These are phyloP conservation scores for Juncus inflexus DNA, from an alignment of 176 grass and related monocot species.

Conservation along the genomic window DNA sequence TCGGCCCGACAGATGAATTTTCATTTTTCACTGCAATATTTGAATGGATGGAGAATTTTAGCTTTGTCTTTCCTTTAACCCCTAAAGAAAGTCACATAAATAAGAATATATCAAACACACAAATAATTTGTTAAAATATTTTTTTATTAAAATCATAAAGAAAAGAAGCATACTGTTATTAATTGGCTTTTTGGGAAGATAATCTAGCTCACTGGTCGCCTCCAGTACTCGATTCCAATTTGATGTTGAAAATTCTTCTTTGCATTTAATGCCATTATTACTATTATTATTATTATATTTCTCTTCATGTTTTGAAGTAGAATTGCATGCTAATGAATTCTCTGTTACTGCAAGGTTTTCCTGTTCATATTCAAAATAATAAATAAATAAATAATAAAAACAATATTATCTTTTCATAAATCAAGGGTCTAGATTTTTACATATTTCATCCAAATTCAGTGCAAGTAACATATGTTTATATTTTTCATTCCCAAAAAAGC, in stretches of 20 bases:
- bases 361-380: slow-evolving; percentile 6
- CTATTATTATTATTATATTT: not conserved
- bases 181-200: slow-evolving; percentile 7
- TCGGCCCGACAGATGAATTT: slow-evolving; percentile 14
- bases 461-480: not conserved
- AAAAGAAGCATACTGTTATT: slow-evolving; percentile 16
- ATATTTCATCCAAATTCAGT: too few species aligned
- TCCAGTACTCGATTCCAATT: slow-evolving; percentile 26
- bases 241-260: slow-evolving; percentile 9
- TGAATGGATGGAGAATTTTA: slow-evolving; percentile 50
- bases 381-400: not conserved
- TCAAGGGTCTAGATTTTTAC: too few species aligned
- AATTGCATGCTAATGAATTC: slow-evolving; percentile 19
- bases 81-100: slow-evolving; percentile 29
- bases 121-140: not conserved
- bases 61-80: slow-evolving; percentile 40
- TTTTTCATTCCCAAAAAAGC: not conserved
- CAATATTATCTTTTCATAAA: not conserved
- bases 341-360: slow-evolving; percentile 15
- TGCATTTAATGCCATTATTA: not conserved
- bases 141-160: not conserved
- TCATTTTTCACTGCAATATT: slow-evolving; percentile 37
- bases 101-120: slow-evolving; percentile 4
- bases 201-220: slow-evolving; percentile 13
- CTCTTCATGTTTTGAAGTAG: slow-evolving; percentile 10